Evolutionary conservation across 192 early-diverging fungal genomes (phyloP).

Genomic region (Phlyctochytrium planicorne): DNA sequence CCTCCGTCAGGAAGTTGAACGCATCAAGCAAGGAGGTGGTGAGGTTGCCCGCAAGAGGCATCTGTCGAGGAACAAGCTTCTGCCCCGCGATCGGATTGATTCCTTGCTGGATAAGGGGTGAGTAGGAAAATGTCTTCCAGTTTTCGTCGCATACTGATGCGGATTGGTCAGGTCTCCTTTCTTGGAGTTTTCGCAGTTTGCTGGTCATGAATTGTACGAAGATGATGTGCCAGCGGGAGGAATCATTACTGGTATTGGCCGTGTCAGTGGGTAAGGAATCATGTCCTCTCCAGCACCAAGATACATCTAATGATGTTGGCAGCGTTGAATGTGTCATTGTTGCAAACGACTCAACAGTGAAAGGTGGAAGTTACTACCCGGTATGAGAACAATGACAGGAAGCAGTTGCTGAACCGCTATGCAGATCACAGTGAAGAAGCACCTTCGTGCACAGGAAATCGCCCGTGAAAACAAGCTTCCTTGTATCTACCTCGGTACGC

Average conservation of each 20-base stretch:
- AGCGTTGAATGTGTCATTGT: constrained; percentile 94
- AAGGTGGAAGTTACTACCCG: constrained; percentile 97
- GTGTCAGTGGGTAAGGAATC: constrained; percentile 72
- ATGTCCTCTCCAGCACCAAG: background rate
- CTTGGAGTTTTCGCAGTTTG: constrained; percentile 92
- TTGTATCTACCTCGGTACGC: constrained; percentile 79
- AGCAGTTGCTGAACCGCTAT: background rate
- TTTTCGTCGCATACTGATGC: background rate
- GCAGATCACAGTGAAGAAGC: constrained; percentile 83
- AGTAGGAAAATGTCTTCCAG: constrained; percentile 33
- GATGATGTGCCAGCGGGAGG: constrained; percentile 84
- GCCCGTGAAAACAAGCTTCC: constrained; percentile 90
- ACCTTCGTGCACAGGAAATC: constrained; percentile 95
- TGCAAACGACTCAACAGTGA: constrained; percentile 95
- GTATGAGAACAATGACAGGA: constrained; percentile 23
- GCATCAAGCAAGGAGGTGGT: constrained; percentile 84
- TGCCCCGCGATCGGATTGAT: constrained; percentile 88
- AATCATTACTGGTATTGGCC: constrained; percentile 94
- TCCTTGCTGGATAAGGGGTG: constrained; percentile 74
- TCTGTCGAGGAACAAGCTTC: constrained; percentile 78
- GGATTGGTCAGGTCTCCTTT: constrained; percentile 71
- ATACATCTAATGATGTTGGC: constrained; percentile 13
- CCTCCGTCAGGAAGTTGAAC: constrained; percentile 59
- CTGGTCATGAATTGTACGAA: constrained; percentile 78
- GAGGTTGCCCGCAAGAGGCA: constrained; percentile 81